These are phyloP conservation scores for Myriosclerotinia curreyana DNA, from an alignment of 2,329 filamentous ascomycete species.

Conservation along the genomic window DNA sequence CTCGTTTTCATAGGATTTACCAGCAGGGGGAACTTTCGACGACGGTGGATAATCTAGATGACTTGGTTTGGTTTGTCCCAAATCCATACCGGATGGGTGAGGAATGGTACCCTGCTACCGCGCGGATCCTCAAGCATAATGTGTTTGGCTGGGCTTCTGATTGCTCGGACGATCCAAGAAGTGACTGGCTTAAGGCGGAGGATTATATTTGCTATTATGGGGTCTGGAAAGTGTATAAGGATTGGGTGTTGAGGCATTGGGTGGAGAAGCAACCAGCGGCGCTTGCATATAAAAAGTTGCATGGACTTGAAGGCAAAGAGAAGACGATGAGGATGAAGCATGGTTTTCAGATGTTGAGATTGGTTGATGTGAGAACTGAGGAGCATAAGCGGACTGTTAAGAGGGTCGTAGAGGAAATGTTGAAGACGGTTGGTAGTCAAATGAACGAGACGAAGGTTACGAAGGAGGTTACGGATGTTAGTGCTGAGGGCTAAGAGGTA, in stretches of 20 bases:
- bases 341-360: not conserved
- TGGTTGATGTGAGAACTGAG: not conserved
- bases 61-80: not conserved
- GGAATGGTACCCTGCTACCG: not conserved
- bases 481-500: too few species aligned
- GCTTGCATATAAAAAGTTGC: not conserved
- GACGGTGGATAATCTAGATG: not conserved
- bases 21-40: not conserved
- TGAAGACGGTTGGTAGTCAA: not conserved
- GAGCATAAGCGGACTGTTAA: not conserved
- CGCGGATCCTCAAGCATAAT: not conserved
- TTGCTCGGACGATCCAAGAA: not conserved
- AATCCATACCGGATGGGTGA: not conserved
- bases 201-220: not conserved
- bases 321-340: not conserved
- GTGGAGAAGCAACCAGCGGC: constrained; percentile 2
- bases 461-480: too few species aligned
- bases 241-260: constrained; percentile 5
- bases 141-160: not conserved
- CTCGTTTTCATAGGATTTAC: accelerated
- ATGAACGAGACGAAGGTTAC: not conserved
- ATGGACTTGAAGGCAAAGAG: not conserved
- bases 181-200: not conserved
- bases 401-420: not conserved
- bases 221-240: not conserved